Evolutionary conservation across 768 basidiomycete genomes (phyloP), one percentile per base, ranked within the genome.

Genomic region (Royoungia palumana): DNA sequence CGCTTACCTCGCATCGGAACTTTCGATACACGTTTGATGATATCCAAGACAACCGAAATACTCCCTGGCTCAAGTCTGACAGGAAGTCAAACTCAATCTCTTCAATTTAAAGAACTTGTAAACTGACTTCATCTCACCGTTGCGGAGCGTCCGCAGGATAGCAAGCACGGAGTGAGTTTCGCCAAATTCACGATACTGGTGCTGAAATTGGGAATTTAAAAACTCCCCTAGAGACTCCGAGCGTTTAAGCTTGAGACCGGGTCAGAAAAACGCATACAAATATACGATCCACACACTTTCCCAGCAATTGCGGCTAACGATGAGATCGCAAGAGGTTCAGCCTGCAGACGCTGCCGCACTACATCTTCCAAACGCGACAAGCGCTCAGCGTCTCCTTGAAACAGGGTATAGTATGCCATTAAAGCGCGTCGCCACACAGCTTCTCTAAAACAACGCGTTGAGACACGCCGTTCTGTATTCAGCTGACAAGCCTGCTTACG

Each of bases 391-490:
- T 82, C 77, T 36, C 67, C 61, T 39, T 50, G 61, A 11, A 81
- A 77, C 20, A 90, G 68, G 12, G 74, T 68, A 36, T 77, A 72
- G 54, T 81, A 78, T 2, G 82, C 83, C 28, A 81, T 66, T 35
- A 89, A 63, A 11, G 84, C 76, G 38, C 86, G 78, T 51, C 82
- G 75, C 34, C 81, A 81, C 41, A 91, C 73, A 55, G 75, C 72
- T 9, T 71, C 59, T 28, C 88, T 90, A 36, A 50, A 57, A 47
- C 37, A 49, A 42, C 10, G 39, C 22, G 30, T 48, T 54, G 36
- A 41, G 47, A 49, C 37, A 44, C 32, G 48, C 34, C 41, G 35
- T n/a, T 22, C 3, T 19, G 19, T 20, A 28, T 44, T 47, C 38
- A 36, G 45, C 38, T 43, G n/a, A 52, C 62, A 63, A 73, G 67